phyloP scores from a whole-genome alignment of 2,329 filamentous ascomycete genomes.

The Dryadomyces quercus-mongolicae region DNA sequence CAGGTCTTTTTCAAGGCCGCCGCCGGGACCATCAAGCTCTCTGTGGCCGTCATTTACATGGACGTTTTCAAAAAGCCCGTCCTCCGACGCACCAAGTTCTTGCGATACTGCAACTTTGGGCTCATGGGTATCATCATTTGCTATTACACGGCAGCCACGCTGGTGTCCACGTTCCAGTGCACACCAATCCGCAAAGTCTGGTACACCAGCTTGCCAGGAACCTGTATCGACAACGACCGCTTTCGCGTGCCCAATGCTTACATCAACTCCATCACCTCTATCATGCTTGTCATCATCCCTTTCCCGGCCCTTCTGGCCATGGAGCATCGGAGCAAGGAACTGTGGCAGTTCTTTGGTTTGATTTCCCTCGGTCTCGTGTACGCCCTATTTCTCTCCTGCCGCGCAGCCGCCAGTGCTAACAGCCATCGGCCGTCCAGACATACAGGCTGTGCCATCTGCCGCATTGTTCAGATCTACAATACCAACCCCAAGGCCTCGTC shows the following conservation, averaged over 20 bases:
- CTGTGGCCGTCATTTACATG: conserved; percentile 2
- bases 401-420: no score
- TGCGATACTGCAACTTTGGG: not conserved
- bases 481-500: no score
- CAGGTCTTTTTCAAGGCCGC: conserved; percentile 4
- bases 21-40: not conserved
- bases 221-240: conserved; percentile 2
- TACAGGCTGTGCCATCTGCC: no score
- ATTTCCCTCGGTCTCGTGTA: no score
- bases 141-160: conserved; percentile 1
- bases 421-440: no score
- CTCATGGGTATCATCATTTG: not conserved
- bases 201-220: not conserved
- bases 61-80: not conserved
- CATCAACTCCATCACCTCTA: conserved; percentile 2
- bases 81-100: not conserved
- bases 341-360: conserved; percentile 1
- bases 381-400: no score
- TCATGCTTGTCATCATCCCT: not conserved
- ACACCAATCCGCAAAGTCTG: not conserved
- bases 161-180: conserved; percentile 1
- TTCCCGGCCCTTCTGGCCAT: not conserved
- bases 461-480: no score
- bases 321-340: conserved; percentile 1
- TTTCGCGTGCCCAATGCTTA: not conserved